A percentile compares a stretch with the other conserved stretches of the same genome.
Conservation (phyloP, 805 yeast genomes). For the Metschnikowia rubicola region DNA sequence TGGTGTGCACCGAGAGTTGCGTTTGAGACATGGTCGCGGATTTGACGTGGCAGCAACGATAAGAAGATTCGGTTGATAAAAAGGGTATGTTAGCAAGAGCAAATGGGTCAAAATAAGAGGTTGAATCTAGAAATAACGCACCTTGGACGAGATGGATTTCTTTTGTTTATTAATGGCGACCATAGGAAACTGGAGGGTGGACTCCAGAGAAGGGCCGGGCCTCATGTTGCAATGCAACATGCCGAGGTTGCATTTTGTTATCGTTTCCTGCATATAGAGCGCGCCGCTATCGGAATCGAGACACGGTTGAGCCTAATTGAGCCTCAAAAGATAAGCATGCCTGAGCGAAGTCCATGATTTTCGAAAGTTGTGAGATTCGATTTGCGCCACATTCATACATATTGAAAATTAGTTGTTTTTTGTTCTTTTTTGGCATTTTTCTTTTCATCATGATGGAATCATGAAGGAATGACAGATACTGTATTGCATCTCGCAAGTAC, state of each 20-base stretch:
- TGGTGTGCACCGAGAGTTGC: conserved; percentile 5
- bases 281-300: neutral
- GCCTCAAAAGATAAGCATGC: too few species aligned
- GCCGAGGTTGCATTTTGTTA: neutral
- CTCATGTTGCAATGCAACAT: conserved; percentile 3
- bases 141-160: neutral
- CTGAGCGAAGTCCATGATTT: too few species aligned
- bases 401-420: neutral
- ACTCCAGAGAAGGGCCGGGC: neutral
- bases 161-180: neutral
- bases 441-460: neutral
- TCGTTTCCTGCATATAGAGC: neutral
- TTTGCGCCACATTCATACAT: neutral
- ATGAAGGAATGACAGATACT: too few species aligned
- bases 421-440: neutral
- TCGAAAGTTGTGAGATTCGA: too few species aligned
- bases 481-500: too few species aligned
- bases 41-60: too few species aligned
- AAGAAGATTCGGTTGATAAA: too few species aligned
- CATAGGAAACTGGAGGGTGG: neutral
- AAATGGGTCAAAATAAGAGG: neutral
- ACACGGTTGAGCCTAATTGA: neutral
- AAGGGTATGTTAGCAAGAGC: neutral
- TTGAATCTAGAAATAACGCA: neutral
- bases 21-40: conserved; percentile 10